These are phyloP conservation scores for Nitzschia inconspicua DNA, from an alignment of 108 stramenopile species.

Conservation along the genomic window DNA sequence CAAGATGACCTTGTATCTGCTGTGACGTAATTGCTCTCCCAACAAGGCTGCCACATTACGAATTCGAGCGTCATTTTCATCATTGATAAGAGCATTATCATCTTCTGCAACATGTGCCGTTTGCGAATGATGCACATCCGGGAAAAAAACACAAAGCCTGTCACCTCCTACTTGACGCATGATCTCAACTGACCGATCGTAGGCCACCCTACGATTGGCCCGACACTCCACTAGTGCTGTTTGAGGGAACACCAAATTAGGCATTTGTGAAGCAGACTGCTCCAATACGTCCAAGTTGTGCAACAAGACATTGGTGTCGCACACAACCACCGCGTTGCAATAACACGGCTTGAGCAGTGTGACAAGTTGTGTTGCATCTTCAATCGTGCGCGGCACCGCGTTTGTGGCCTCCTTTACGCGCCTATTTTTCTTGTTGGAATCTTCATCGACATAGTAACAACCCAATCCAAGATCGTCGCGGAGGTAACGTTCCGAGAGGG, in stretches of 20 bases:
- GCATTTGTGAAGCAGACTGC: conserved; percentile 46
- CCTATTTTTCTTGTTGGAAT: conserved; percentile 14
- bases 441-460: conserved; percentile 38
- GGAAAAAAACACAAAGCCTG: conserved; percentile 66
- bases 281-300: conserved; percentile 86
- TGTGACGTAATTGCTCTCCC: conserved; percentile 39
- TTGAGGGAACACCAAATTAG: conserved; percentile 82
- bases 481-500: conserved; percentile 71
- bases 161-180: conserved; percentile 39
- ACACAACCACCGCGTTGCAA: conserved; percentile 48
- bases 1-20: conserved; percentile 56
- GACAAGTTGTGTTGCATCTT: conserved; percentile 32
- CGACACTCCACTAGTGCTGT: conserved; percentile 77
- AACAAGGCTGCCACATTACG: conserved; percentile 68
- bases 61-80: conserved; percentile 79
- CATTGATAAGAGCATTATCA: conserved; percentile 38
- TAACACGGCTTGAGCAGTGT: conserved; percentile 11
- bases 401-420: conserved; percentile 54
- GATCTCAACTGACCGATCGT: conserved; percentile 71
- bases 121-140: conserved; percentile 77
- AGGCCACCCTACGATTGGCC: conserved; percentile 61
- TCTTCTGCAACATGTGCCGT: conserved; percentile 36
- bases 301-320: conserved; percentile 81
- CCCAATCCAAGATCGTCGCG: conserved; percentile 86
- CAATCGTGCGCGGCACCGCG: conserved; percentile 59